Conservation (phyloP, 495 filamentous ascomycete species). For the Bacidia gigantensis region DNA sequence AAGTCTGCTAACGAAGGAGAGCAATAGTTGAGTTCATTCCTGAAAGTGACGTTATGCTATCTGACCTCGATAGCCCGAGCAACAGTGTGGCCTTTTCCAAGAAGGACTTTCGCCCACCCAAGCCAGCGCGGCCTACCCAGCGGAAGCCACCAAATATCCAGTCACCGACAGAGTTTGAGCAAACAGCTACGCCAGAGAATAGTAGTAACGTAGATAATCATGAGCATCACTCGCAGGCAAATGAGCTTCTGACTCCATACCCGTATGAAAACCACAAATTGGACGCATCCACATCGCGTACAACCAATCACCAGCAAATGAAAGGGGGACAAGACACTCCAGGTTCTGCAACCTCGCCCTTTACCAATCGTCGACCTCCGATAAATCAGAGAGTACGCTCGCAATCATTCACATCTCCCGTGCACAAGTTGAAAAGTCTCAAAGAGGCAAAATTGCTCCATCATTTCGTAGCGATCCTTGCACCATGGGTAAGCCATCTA, state of each 20-base stretch:
- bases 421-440: neutral
- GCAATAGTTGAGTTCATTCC: neutral
- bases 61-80: too few relatives aligned
- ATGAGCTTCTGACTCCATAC: too few relatives aligned
- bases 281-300: neutral
- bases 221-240: too few relatives aligned
- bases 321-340: neutral
- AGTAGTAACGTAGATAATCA: too few relatives aligned
- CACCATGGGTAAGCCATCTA: constrained; percentile 1
- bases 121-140: too few relatives aligned
- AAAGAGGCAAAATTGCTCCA: constrained; percentile 6
- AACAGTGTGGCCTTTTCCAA: too few relatives aligned
- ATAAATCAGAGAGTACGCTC: neutral
- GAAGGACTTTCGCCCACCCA: too few relatives aligned
- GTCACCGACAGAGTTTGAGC: too few relatives aligned
- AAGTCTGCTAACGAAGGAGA: neutral
- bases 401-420: neutral
- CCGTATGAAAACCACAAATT: too few relatives aligned
- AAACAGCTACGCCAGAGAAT: too few relatives aligned
- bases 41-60: too few relatives aligned
- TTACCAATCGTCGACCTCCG: neutral
- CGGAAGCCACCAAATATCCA: too few relatives aligned
- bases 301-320: neutral
- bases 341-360: neutral
- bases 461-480: constrained; percentile 4